A percentile compares a stretch with the other conserved stretches of the same genome.
Conservation (phyloP, 2,329 filamentous ascomycete genomes). For the Echinosphaeria canescens region DNA sequence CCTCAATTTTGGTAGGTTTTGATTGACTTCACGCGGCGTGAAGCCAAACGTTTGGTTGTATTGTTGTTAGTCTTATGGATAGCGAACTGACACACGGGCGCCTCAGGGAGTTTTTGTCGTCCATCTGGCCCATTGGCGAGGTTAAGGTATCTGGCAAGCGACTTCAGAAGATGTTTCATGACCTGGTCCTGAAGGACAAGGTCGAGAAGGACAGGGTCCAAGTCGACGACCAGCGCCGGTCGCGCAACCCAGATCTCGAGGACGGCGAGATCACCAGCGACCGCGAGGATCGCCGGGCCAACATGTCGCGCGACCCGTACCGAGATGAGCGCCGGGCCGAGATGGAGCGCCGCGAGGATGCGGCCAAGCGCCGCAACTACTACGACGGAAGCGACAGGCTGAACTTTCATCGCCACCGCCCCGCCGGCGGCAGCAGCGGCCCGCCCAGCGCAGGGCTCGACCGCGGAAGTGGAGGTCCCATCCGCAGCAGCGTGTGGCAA, state of each 20-base stretch:
- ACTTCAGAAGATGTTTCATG: slow-evolving; percentile 14
- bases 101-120: slow-evolving; percentile 14
- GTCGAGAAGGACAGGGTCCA: slow-evolving; percentile 8
- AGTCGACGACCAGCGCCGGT: slow-evolving; percentile 6
- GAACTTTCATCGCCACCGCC: slow-evolving; percentile 10
- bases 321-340: slow-evolving; percentile 9
- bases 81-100: too few relatives aligned
- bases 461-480: slow-evolving; percentile 7
- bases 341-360: slow-evolving; percentile 6
- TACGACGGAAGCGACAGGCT: slow-evolving; percentile 11
- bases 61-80: slow-evolving; percentile 2
- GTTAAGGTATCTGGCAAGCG: slow-evolving; percentile 13
- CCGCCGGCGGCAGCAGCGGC: slow-evolving; percentile 6
- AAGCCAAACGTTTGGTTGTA: not conserved
- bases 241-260: slow-evolving; percentile 11
- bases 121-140: slow-evolving; percentile 15
- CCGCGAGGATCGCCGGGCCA: slow-evolving; percentile 10
- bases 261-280: slow-evolving; percentile 16
- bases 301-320: slow-evolving; percentile 8
- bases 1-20: slow-evolving; percentile 13
- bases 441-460: too few relatives aligned
- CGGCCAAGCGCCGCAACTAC: slow-evolving; percentile 9
- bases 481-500: slow-evolving; percentile 9
- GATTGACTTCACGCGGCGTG: not conserved
- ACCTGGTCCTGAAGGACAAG: slow-evolving; percentile 12